Percentiles rank a stretch among this genome's conserved stretches.
These are phyloP conservation scores for Epithemia pelagica DNA, from an alignment of 108 stramenopile species.

Conservation along the genomic window DNA sequence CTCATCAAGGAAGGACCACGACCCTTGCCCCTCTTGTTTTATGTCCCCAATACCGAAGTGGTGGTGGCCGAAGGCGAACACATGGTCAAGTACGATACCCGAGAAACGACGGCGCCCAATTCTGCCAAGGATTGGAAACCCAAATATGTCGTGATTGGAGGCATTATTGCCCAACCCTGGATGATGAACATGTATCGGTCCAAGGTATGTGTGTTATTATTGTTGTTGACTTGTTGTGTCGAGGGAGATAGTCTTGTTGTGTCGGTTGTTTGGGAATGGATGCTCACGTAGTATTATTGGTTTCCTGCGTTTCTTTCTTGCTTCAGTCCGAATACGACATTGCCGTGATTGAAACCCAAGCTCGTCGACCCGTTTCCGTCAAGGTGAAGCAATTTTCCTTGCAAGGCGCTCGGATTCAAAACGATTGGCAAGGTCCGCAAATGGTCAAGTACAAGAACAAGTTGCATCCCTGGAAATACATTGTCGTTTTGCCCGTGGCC, in stretches of 20 bases:
- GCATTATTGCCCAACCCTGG: conserved; percentile 89
- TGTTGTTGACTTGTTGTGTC: neutral
- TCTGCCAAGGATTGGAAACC: conserved; percentile 88
- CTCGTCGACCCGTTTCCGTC: conserved; percentile 81
- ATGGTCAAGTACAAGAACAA: conserved; percentile 93
- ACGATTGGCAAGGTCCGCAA: conserved; percentile 89
- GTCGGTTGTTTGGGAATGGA: neutral
- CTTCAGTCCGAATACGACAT: conserved; percentile 83
- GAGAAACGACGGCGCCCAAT: conserved; percentile 79
- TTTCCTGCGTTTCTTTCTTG: no score
- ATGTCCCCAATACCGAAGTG: conserved; percentile 77
- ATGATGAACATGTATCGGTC: conserved; percentile 93
- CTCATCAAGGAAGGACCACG: conserved; percentile 88
- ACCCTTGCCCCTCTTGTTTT: conserved; percentile 75
- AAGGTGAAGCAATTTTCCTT: conserved; percentile 89
- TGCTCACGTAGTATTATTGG: no score
- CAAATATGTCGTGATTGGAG: conserved; percentile 87
- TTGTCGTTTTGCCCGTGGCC: conserved; percentile 73
- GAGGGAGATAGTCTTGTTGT: no score
- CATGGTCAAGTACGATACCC: conserved; percentile 89
- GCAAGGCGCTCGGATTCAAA: conserved; percentile 84
- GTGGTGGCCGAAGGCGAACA: conserved; percentile 85
- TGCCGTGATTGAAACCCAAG: conserved; percentile 87
- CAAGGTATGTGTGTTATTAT: conserved; percentile 47
- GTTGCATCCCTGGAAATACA: conserved; percentile 85